These are phyloP conservation scores for Suillus subluteus DNA, from an alignment of 768 basidiomycete genomes.

Conservation along the genomic window DNA sequence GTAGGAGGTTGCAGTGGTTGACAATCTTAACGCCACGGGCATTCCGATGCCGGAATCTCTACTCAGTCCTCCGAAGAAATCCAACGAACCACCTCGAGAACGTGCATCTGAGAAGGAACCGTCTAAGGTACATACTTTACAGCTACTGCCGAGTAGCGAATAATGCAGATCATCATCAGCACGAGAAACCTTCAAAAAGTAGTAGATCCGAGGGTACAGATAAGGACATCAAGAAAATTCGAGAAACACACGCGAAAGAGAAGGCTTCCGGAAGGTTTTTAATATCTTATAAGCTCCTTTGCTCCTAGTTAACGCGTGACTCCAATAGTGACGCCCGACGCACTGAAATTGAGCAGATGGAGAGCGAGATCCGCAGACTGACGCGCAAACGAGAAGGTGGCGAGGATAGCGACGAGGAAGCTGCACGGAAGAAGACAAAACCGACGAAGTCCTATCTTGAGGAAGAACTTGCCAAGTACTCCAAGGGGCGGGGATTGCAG, in stretches of 20 bases:
- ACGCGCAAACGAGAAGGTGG: slow-evolving; percentile 58
- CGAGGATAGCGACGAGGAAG: slow-evolving; percentile 66
- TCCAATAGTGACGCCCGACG: slow-evolving; percentile 60
- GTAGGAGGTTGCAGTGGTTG: slow-evolving; percentile 24
- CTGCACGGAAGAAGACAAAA: slow-evolving; percentile 56
- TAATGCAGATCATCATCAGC: neutral
- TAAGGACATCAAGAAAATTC: slow-evolving; percentile 68
- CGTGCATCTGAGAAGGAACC: slow-evolving; percentile 3
- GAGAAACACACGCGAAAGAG: slow-evolving; percentile 76
- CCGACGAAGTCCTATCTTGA: slow-evolving; percentile 71
- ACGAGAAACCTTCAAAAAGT: slow-evolving; percentile 38
- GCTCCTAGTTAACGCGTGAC: slow-evolving; percentile 8
- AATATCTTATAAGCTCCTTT: slow-evolving; percentile 8
- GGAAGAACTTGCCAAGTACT: slow-evolving; percentile 83
- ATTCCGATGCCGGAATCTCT: slow-evolving; percentile 16
- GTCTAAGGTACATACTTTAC: slow-evolving; percentile 21
- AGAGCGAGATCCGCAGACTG: slow-evolving; percentile 83
- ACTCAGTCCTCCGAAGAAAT: slow-evolving; percentile 10
- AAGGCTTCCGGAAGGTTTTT: slow-evolving; percentile 63
- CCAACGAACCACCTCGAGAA: slow-evolving; percentile 10
- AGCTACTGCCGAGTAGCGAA: neutral
- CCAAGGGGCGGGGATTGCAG: slow-evolving; percentile 62
- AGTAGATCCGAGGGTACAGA: slow-evolving; percentile 39
- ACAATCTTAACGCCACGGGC: slow-evolving; percentile 15
- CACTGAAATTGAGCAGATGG: slow-evolving; percentile 84